Conservation (phyloP, 1,284 basidiomycete genomes). For the Ganoderma multipileum region DNA sequence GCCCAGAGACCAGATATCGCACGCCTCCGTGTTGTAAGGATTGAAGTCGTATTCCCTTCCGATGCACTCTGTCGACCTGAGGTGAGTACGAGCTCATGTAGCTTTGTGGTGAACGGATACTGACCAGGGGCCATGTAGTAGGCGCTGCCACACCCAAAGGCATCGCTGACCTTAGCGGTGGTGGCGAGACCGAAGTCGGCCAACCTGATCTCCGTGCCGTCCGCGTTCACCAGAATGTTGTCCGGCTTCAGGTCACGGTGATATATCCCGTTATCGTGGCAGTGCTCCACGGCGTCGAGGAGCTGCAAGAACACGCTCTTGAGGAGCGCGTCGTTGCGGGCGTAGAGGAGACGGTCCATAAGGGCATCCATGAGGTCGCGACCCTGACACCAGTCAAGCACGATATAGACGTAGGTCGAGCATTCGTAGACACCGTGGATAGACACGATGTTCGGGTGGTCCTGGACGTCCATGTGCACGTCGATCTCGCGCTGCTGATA, state of each 20-base stretch:
- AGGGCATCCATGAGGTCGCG: slow-evolving; percentile 72
- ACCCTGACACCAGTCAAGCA: slow-evolving; percentile 67
- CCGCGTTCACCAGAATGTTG: slow-evolving; percentile 63
- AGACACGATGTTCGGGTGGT: slow-evolving; percentile 63
- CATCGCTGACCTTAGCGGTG: slow-evolving; percentile 48
- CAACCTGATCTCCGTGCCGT: slow-evolving; percentile 57
- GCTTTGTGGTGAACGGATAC: slow-evolving; percentile 20
- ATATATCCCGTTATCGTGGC: slow-evolving; percentile 65
- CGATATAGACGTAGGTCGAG: slow-evolving; percentile 60
- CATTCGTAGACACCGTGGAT: slow-evolving; percentile 65
- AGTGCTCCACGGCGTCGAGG: slow-evolving; percentile 66
- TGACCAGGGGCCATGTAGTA: slow-evolving; percentile 68
- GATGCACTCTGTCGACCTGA: slow-evolving; percentile 34
- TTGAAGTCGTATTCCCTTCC: slow-evolving; percentile 33
- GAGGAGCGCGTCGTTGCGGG: slow-evolving; percentile 56
- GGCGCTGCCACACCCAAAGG: slow-evolving; percentile 57
- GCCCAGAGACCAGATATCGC: slow-evolving; percentile 42
- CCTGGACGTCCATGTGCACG: slow-evolving; percentile 60
- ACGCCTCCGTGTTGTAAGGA: slow-evolving; percentile 32
- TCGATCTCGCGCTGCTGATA: slow-evolving; percentile 38
- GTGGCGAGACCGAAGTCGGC: slow-evolving; percentile 77
- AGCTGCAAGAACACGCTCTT: slow-evolving; percentile 63
- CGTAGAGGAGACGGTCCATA: slow-evolving; percentile 53
- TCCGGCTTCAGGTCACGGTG: slow-evolving; percentile 80
- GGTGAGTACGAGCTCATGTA: slow-evolving; percentile 1